Base-by-base conservation (phyloP, 2,329 filamentous ascomycete genomes). In the Macrophomina pseudophaseolina region DNA sequence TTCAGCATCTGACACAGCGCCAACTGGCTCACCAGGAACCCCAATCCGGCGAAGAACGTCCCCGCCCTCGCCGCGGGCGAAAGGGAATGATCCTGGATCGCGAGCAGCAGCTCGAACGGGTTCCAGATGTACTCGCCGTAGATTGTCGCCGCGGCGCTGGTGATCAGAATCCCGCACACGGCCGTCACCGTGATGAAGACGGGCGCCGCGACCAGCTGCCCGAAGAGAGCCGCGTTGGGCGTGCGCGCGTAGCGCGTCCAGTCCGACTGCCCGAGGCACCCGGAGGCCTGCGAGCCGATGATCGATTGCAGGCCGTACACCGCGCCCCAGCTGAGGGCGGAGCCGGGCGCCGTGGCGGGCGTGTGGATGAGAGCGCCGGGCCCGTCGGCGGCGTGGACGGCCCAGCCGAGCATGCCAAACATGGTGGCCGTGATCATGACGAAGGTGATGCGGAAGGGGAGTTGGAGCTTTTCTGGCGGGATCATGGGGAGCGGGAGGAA, bases 401-500 rank as follows among this genome's bases (percentile, higher is more conserved):
- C 78, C 83, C 83, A 84, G 49, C 81, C 81, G 75, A 85, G 58
- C 56, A 66, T 54, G n/a, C 65, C 58, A 28, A 66, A 59, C 65
- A 63, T 62, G 33, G 58, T 63, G 3, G 52, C 33, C 44, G 73
- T 72, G 16, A 84, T 58, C 82, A 85, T 85, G 23, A 79, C 80
- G 9, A 81, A 28, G n/a, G 79, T 79, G 66, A 80, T 83, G 70
- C 80, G 82, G 7, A 77, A 71, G 53, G 77, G 81, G 8, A 81
- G 79, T n/a, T 82, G 68, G 46, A 81, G 74, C 68, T 85, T 84
- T 0, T 81, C 81, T 4, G 83, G 82, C 0, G 78, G 78, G 18
- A 85, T 79, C 73, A 80, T 81, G 3, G 85, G 72, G 66, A 85
- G 83, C 0, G 83, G 83, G 0, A 74, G 74, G 9, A 74, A 77